phyloP scores from a whole-genome alignment of 106 monocot species.

The Apostasia ramifera region DNA sequence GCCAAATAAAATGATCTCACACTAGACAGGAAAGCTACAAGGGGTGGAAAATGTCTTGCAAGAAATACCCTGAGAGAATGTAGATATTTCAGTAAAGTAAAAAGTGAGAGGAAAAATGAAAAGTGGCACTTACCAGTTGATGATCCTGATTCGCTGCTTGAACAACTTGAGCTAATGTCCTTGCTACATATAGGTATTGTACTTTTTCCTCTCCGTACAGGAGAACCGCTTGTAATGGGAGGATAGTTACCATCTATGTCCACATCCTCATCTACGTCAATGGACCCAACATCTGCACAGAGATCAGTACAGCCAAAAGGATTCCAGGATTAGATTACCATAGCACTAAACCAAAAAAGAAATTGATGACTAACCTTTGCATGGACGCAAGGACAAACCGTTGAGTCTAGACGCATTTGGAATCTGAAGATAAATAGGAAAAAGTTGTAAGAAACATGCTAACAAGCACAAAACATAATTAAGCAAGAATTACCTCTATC shows the following conservation, averaged over 20 bases:
- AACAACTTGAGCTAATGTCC: conserved; percentile 68
- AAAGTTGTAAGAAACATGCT: conserved; percentile 1
- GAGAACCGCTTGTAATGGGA: conserved; percentile 67
- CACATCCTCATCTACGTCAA: conserved; percentile 88
- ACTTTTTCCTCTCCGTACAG: conserved; percentile 72
- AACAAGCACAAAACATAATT: not conserved
- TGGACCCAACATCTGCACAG: conserved; percentile 45
- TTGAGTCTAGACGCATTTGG: conserved; percentile 59
- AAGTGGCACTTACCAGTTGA: conserved; percentile 68
- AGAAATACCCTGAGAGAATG: too few species aligned
- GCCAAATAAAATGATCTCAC: too few species aligned
- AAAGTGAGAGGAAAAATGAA: not conserved
- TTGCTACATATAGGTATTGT: conserved; percentile 35
- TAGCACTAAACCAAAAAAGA: not conserved
- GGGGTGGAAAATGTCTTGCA: too few species aligned
- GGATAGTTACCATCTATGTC: conserved; percentile 85
- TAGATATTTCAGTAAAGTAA: too few species aligned
- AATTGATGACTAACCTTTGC: conserved; percentile 39
- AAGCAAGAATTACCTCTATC: conserved; percentile 37
- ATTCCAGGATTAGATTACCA: conserved; percentile 1
- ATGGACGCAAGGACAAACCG: conserved; percentile 52
- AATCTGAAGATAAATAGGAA: conserved; percentile 30
- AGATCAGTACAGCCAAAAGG: not conserved
- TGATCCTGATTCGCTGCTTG: conserved; percentile 67
- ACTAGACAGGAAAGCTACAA: too few species aligned